Evolutionary conservation across 2,329 filamentous ascomycete genomes (phyloP), one percentile per base, ranked within the genome.

Genomic region (Davidsoniella neocaledoniae): DNA sequence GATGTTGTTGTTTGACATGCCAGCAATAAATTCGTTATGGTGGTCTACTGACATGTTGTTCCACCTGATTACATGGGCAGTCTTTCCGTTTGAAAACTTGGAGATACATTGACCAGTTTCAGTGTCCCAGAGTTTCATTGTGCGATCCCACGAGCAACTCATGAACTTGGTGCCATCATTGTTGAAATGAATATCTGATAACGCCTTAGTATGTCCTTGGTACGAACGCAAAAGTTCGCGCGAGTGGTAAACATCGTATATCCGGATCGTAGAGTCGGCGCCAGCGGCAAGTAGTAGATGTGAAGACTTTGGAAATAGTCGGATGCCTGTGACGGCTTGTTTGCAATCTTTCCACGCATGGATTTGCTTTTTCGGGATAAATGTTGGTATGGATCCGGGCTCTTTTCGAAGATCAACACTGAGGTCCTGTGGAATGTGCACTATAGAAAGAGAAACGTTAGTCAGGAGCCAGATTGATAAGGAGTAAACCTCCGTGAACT

Each of bases 1-100:
- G 57, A 98, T 98, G 71, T 95, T 95, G 72, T 98, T 98, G 66
- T 98, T 90, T 37, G 86, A 91, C 86, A 96, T 93, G 59, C 91
- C 91, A 1, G 87, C 88, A 50, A 98, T 67, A 65, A 98, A 98
- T 64, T 96, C 90, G 62, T 91, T 83, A 7, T 81, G 77, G 56
- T 82, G 78, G 49, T 83, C 79, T 0, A 74, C 69, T 45, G 79
- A 77, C 0, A 90, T 88, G 64, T 96, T 94, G 65, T 96, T 94
- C 73, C 96, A 96, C 57, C 85, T 81, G 57, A 98, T 73, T 48
- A 94, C 88, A 61, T 98, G 91, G 4, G 91, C 90, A 12, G 87
- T 96, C 69, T 93, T 94, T 60, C 90, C 90, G 0, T 86, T 94
- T 16, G 82, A 86, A 69, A 94, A 98, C 52, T 86, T 86, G 59